Base-by-base conservation (phyloP, 495 filamentous ascomycete genomes). In the Penicillium macrosclerotiorum region DNA sequence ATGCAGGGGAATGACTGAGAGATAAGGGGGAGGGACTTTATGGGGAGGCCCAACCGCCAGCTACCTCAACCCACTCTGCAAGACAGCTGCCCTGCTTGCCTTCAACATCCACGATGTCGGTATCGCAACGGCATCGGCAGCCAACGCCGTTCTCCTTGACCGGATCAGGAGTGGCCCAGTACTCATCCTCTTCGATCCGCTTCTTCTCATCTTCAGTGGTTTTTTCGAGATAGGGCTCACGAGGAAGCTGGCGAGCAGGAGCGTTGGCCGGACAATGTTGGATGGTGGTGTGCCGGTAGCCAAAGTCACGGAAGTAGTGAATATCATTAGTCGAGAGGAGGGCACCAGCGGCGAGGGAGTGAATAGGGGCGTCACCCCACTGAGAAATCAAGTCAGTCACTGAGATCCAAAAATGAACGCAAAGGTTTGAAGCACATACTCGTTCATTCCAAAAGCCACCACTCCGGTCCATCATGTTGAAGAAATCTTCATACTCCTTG, bases 221-320 rank as follows among this genome's bases (percentile, higher is more conserved):
- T 72, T 67, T 80, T 67, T 97, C 94, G 18, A 95, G 79, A 58
- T 75, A 96, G 6, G 89, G 89, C 37, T 83, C 76, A 39, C 89
- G 81, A 13, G 88, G 79, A 24, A 96, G 74, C 67, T 99, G 93
- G 11, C 88, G 85, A 14, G 87, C 84, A 4, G 91, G 93, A 8
- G 94, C 94, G 65, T 99, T 99, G 38, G 90, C 90, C 1, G 93
- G 93, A 64, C 93, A 98, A 71, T 98, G 93, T 68, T 97, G 93
- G 64, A 98, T 98, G 14, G 93, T 98, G 13, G 93, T 98, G 67
- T 98, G 93, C 50, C 93, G 83, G 69, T 98, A 98, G 39, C 93
- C 93, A 72, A 98, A 94, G 63, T 98, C 93, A 56, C 93, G 90
- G 87, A 98, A 98, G 69, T 98, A 98, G 65, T 98, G 93, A 55